Percentiles rank a stretch among this genome's conserved stretches.
phyloP scores from a whole-genome alignment of 257 asterid species.

The Solanum sitiens region DNA sequence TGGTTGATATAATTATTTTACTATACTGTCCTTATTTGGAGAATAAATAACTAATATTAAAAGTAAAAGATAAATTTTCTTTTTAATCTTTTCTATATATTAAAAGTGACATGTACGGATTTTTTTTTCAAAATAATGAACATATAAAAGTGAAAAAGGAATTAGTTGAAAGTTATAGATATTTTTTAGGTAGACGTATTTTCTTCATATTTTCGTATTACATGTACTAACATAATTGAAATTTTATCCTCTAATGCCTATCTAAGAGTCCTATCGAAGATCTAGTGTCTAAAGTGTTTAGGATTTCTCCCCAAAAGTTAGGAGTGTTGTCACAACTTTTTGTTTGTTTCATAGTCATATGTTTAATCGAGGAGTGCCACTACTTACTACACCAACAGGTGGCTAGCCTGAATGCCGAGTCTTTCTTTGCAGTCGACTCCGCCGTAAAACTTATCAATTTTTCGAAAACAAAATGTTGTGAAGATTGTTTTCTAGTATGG shows the following conservation, averaged over 20 bases:
- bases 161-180: neutral
- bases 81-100: no score
- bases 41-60: neutral
- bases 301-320: neutral
- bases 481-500: neutral
- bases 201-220: fast-evolving
- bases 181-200: no score
- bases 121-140: no score
- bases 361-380: neutral
- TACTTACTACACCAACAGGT: neutral
- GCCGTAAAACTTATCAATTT: neutral
- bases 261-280: neutral
- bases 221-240: neutral
- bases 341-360: neutral
- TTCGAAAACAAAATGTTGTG: neutral
- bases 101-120: no score
- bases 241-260: neutral
- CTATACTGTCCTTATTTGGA: neutral
- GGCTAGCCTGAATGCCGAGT: neutral
- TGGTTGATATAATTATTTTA: no score
- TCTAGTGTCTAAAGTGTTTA: fast-evolving
- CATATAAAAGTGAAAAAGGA: no score
- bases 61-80: no score
- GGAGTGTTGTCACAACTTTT: fast-evolving
- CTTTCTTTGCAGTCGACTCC: neutral